Evolutionary conservation across 495 filamentous ascomycete genomes (phyloP), one percentile per base, ranked within the genome.

Genomic region (Bombardia bombarda): DNA sequence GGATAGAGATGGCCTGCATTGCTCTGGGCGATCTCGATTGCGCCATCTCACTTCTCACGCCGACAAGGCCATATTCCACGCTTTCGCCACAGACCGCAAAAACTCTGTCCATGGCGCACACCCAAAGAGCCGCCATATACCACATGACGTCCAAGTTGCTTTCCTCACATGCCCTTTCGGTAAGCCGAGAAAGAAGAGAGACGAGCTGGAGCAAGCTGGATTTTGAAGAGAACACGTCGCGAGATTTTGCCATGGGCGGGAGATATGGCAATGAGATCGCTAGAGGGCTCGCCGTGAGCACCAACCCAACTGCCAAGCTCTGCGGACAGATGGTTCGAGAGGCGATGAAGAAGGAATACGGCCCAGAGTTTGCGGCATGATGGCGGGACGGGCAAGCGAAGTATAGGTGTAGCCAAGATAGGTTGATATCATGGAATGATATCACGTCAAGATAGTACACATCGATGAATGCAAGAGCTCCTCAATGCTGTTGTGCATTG

Each of bases 241-340:
- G 70, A 26, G 83, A 87, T 52, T 90, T 94, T 61, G 80, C 77
- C 38, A 58, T 79, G 47, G 87, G 83, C 0, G 87, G 84, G 1
- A 60, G 76, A 52, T 93, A 83, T 61, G 88, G 87, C 13, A 87
- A 86, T 61, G 78, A 82, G 47, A 73, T 89, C 44, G 87, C 81
- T 10, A 81, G 81, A 64, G 77, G 75, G 33, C 63, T 93, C 65
- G 81, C 83, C 2, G 87, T 92, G 34, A 73, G 74, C 62, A 85
- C 80, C 32, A 95, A 94, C 70, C 88, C 88, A 24, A 86, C 85
- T 50, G 87, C 87, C 20, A 93, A 89, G 70, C 71, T 93, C 56
- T 95, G 88, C 65, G 88, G 87, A 12, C 77, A 77, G 22, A 92
- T 95, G 68, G 86, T 95, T 9, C 80, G 78, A 61, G 83, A 90